phyloP scores from a whole-genome alignment of 1,284 basidiomycete genomes.

The Mycena sp. region DNA sequence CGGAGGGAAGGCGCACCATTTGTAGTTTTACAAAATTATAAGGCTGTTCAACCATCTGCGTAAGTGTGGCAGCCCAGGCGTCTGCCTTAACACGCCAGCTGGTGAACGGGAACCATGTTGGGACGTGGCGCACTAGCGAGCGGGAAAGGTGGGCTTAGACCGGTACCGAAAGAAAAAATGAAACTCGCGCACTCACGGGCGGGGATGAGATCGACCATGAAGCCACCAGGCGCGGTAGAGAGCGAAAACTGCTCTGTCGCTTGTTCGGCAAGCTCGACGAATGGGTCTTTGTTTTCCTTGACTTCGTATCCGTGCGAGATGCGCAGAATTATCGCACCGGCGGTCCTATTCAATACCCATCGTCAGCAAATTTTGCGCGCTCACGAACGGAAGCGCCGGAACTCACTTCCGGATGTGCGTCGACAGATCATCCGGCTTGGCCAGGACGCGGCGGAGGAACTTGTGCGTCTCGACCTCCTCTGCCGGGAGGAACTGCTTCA shows the following conservation, averaged over 20 bases:
- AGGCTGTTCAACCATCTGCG: constrained; percentile 63
- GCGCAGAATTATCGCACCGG: constrained; percentile 66
- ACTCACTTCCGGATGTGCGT: constrained; percentile 67
- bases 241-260: constrained; percentile 68
- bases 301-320: constrained; percentile 72
- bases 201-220: constrained; percentile 67
- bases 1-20: constrained; percentile 50
- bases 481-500: constrained; percentile 58
- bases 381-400: not conserved
- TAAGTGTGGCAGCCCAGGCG: constrained; percentile 58
- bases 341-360: constrained; percentile 49
- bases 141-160: constrained; percentile 1
- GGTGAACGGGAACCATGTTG: constrained; percentile 73
- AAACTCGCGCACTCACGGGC: constrained; percentile 47
- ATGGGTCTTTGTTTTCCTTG: constrained; percentile 63
- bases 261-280: constrained; percentile 63
- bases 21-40: constrained; percentile 68
- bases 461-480: constrained; percentile 63
- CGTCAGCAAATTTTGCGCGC: constrained; percentile 2
- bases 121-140: constrained; percentile 62
- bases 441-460: constrained; percentile 64
- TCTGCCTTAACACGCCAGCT: constrained; percentile 63
- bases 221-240: constrained; percentile 66
- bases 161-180: not conserved
- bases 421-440: constrained; percentile 61